Percentiles rank a stretch among this genome's conserved stretches.
These are phyloP conservation scores for Phytophthora parvispora DNA, from an alignment of 352 stramenopile species.

Conservation along the genomic window DNA sequence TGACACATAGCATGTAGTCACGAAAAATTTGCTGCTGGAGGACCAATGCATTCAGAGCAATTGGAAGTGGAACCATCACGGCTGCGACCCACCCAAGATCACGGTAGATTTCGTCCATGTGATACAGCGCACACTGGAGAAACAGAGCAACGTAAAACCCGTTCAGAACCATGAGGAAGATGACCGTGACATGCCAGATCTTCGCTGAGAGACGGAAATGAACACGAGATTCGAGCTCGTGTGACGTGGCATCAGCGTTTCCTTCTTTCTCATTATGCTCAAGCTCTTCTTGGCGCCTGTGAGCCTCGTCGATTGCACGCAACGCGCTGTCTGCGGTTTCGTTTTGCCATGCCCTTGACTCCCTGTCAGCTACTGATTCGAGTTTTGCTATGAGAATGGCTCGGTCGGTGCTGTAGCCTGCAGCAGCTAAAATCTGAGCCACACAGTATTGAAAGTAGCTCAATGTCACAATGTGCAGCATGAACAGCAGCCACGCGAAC, in stretches of 20 bases:
- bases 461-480: slow-evolving; percentile 40
- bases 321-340: slow-evolving; percentile 32
- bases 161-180: slow-evolving; percentile 78
- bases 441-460: slow-evolving; percentile 53
- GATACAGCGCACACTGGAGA: slow-evolving; percentile 69
- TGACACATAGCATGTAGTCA: slow-evolving; percentile 64
- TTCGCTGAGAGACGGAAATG: slow-evolving; percentile 74
- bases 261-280: too few relatives aligned
- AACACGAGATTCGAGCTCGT: slow-evolving; percentile 32
- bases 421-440: slow-evolving; percentile 37
- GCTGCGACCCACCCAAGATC: slow-evolving; percentile 40
- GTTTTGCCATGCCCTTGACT: slow-evolving; percentile 17
- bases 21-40: slow-evolving; percentile 71
- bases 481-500: slow-evolving; percentile 46
- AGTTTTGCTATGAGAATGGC: slow-evolving; percentile 16
- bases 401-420: slow-evolving; percentile 34
- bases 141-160: slow-evolving; percentile 73
- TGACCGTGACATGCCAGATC: slow-evolving; percentile 69
- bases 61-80: slow-evolving; percentile 47
- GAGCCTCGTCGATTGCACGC: slow-evolving; percentile 21
- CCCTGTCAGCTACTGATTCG: slow-evolving; percentile 22
- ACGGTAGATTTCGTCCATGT: slow-evolving; percentile 38
- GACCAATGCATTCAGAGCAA: slow-evolving; percentile 62
- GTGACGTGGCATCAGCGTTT: too few relatives aligned
- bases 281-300: slow-evolving; percentile 31